Base-by-base conservation (phyloP, 1,139 yeast species). In the Sugiyamaella xylanicola region DNA sequence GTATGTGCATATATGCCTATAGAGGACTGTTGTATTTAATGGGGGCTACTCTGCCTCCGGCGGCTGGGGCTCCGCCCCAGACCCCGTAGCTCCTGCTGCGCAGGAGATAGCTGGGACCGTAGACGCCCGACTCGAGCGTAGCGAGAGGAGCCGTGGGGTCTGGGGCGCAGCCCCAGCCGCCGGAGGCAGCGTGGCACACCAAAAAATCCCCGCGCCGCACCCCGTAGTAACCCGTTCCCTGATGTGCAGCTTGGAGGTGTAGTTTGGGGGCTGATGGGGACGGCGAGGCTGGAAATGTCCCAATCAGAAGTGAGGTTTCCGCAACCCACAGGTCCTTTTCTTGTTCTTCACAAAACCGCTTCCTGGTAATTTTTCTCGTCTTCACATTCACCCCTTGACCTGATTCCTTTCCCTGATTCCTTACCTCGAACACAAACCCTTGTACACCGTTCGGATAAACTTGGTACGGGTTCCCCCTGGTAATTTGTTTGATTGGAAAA, bases 391-490 rank as follows among this genome's bases (percentile, higher is more conserved):
- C 32, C 50, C 52, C 52, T 48, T 48, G 46, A 40, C 52, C 46
- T 48, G 46, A 35, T 48, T 40, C 52, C 52, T 48, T 40, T 48
- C 52, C 52, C 52, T 48, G 46, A 42, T 48, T 48, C 52, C 52
- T 48, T 48, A 48, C 52, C 52, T 48, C 52, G 52, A 48, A 20
- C 42, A 13, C 22, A 15, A 29, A 27, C 47, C 27, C 47, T 5
- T 25, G 20, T n/a, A 15, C 21, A 22, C 27, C 17, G 40, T 37
- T 37, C 42, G 22, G 37, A 32, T 32, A 32, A 32, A 32, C 37
- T 32, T 32, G 37, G 15, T 8, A 32, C 37, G 29, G 29, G 9
- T 5, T 25, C 9, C 9, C 37, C 37, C 37, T 32, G 37, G 37
- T 13, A n/a, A 32, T 32, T 13, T 32, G 37, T 8, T n/a, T 25